A percentile compares a stretch with the other conserved stretches of the same genome.
phyloP scores from a whole-genome alignment of 768 basidiomycete species.

The Russula ochroleuca region DNA sequence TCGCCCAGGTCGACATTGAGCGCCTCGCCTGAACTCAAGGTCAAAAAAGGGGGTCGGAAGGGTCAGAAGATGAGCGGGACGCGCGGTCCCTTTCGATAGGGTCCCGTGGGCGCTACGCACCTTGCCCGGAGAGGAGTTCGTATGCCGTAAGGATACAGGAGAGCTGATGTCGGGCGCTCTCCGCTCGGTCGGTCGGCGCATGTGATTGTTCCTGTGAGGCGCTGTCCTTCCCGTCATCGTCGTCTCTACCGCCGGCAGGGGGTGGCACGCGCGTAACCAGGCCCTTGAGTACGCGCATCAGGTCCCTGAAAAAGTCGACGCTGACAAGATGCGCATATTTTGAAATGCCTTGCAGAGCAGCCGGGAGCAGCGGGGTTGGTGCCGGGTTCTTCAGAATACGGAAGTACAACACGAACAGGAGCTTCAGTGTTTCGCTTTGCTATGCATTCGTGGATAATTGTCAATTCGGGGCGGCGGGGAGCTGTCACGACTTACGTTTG shows the following conservation, averaged over 20 bases:
- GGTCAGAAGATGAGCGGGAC: constrained; percentile 8
- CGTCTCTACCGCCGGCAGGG: constrained; percentile 34
- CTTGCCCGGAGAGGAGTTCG: constrained; percentile 94
- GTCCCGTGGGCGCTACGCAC: constrained; percentile 37
- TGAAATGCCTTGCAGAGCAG: constrained; percentile 87
- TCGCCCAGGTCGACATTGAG: constrained; percentile 92
- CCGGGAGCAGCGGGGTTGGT: constrained; percentile 74
- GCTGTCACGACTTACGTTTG: constrained; percentile 53
- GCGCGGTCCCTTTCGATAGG: constrained; percentile 9
- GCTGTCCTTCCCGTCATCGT: constrained; percentile 27
- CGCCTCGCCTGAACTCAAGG: constrained; percentile 72
- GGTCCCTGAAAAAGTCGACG: constrained; percentile 96
- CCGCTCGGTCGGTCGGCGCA: constrained; percentile 32
- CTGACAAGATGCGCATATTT: constrained; percentile 96
- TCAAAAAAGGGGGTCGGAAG: constrained; percentile 12
- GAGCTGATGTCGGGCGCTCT: constrained; percentile 54
- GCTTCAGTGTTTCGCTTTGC: constrained; percentile 98
- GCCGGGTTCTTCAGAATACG: constrained; percentile 84
- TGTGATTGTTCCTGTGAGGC: constrained; percentile 19
- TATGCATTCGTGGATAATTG: constrained; percentile 34
- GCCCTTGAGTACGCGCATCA: constrained; percentile 79
- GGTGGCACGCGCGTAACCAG: constrained; percentile 54
- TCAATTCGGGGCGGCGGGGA: constrained; percentile 10
- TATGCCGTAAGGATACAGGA: constrained; percentile 95
- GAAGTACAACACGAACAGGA: constrained; percentile 96